A percentile compares a stretch with the other conserved stretches of the same genome.
phyloP scores from a whole-genome alignment of 164 flowering plant species.

The Tetrastigma voinierianum region DNA sequence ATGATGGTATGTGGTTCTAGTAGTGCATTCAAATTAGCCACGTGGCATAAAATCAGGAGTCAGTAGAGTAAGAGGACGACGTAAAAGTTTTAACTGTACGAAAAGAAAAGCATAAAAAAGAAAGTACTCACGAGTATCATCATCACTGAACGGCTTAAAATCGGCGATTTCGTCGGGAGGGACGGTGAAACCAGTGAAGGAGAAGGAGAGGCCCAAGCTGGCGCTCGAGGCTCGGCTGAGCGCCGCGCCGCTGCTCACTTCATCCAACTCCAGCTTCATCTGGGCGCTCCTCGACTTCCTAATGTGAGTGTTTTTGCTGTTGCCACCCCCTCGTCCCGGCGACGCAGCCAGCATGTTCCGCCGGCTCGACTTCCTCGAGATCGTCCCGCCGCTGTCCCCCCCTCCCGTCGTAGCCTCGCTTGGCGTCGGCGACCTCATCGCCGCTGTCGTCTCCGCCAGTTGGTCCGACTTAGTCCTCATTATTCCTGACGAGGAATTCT shows the following conservation, averaged over 20 bases:
- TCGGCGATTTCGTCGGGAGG: slow-evolving; percentile 80
- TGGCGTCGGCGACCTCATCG: slow-evolving; percentile 49
- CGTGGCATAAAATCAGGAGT: no score
- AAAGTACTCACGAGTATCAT: slow-evolving; percentile 61
- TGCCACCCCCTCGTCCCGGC: slow-evolving; percentile 43
- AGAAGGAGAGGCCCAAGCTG: slow-evolving; percentile 87
- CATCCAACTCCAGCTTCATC: slow-evolving; percentile 71
- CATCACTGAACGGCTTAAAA: slow-evolving; percentile 65
- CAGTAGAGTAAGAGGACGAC: no score
- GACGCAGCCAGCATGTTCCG: slow-evolving; percentile 44
- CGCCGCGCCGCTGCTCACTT: slow-evolving; percentile 67
- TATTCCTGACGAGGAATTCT: slow-evolving; percentile 27
- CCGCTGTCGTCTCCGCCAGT: slow-evolving; percentile 39
- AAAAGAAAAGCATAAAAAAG: background rate
- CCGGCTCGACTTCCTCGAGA: slow-evolving; percentile 61
- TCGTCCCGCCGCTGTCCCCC: slow-evolving; percentile 22
- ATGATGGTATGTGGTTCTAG: no score
- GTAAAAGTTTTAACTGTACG: no score
- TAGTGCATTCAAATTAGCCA: no score
- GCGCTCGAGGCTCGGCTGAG: slow-evolving; percentile 95
- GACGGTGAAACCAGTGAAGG: slow-evolving; percentile 84
- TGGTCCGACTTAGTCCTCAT: slow-evolving; percentile 78
- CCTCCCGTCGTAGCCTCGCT: slow-evolving; percentile 10
- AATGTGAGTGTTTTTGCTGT: slow-evolving; percentile 50
- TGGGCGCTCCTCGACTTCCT: slow-evolving; percentile 87